Conservation (phyloP, 208 protist species). For the Crithidia thermophila region DNA sequence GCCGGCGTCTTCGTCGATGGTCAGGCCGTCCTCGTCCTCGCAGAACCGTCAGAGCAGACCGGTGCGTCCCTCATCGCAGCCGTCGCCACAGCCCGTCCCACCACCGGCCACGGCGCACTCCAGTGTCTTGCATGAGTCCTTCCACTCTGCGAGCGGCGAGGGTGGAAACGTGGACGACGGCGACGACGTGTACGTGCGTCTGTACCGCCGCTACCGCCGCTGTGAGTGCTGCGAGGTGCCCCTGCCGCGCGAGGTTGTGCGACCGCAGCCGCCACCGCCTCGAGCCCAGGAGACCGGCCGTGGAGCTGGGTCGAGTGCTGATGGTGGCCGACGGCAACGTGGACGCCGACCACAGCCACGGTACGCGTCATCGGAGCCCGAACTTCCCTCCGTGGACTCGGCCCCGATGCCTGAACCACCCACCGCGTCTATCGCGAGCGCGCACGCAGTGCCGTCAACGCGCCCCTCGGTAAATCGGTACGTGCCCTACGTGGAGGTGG, state of each 20-base stretch:
- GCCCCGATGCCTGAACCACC: too few relatives aligned
- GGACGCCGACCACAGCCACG: too few relatives aligned
- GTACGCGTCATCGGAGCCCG: too few relatives aligned
- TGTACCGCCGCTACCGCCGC: neutral
- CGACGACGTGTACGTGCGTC: neutral
- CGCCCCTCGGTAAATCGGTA: too few relatives aligned
- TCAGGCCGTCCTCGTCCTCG: neutral
- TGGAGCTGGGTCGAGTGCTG: too few relatives aligned
- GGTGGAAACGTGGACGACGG: neutral
- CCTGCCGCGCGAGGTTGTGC: neutral
- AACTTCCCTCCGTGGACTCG: too few relatives aligned
- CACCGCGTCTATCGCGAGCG: too few relatives aligned
- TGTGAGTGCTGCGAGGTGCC: slow-evolving; percentile 16
- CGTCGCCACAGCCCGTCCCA: neutral
- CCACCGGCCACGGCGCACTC: neutral
- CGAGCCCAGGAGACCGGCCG: too few relatives aligned
- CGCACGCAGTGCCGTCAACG: too few relatives aligned
- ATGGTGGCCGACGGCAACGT: too few relatives aligned
- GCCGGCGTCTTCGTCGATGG: too few relatives aligned
- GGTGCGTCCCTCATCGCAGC: neutral
- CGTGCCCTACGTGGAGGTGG: neutral
- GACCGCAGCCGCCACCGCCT: slow-evolving; percentile 12
- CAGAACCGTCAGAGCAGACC: neutral
- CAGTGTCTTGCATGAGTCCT: neutral
- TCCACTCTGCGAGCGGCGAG: neutral